A percentile compares a stretch with the other conserved stretches of the same genome.
phyloP scores from a whole-genome alignment of 805 yeast genomes.

The Vanderwaltozyma yarrowii region DNA sequence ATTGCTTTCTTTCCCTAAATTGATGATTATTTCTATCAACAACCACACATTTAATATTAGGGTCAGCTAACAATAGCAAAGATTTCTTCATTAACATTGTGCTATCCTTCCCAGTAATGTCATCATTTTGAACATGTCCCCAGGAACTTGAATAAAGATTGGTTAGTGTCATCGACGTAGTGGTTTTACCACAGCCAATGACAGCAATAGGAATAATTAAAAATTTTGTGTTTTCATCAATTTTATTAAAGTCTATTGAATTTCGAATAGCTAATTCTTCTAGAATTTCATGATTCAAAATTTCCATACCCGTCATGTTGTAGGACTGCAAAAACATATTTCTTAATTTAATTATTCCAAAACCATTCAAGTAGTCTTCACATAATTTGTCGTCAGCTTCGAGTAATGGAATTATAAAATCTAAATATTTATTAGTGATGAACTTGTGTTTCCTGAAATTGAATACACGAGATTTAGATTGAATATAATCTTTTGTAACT shows the following conservation, averaged over 20 bases:
- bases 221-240: slow-evolving; percentile 38
- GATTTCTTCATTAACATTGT: slow-evolving; percentile 40
- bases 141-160: slow-evolving; percentile 46
- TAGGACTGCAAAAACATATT: slow-evolving; percentile 46
- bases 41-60: slow-evolving; percentile 40
- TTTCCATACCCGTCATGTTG: slow-evolving; percentile 50
- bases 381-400: slow-evolving; percentile 37
- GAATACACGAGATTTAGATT: slow-evolving; percentile 25
- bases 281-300: slow-evolving; percentile 37
- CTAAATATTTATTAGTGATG: slow-evolving; percentile 57
- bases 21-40: slow-evolving; percentile 81
- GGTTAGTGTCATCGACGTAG: slow-evolving; percentile 53
- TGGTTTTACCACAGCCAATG: slow-evolving; percentile 92
- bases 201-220: slow-evolving; percentile 78
- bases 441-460: slow-evolving; percentile 43
- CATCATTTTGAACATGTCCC: slow-evolving; percentile 78
- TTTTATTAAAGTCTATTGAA: slow-evolving; percentile 27
- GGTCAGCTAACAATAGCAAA: slow-evolving; percentile 30
- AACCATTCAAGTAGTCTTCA: slow-evolving; percentile 40
- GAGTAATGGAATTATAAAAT: slow-evolving; percentile 52
- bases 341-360: slow-evolving; percentile 68
- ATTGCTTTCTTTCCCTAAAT: slow-evolving; percentile 53
- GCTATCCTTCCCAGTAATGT: slow-evolving; percentile 41
- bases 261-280: slow-evolving; percentile 32
- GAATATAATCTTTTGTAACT: slow-evolving; percentile 53